Evolutionary conservation across 345 rosid species (phyloP), one percentile per base, ranked within the genome.

Genomic region (Reutealis trisperma): DNA sequence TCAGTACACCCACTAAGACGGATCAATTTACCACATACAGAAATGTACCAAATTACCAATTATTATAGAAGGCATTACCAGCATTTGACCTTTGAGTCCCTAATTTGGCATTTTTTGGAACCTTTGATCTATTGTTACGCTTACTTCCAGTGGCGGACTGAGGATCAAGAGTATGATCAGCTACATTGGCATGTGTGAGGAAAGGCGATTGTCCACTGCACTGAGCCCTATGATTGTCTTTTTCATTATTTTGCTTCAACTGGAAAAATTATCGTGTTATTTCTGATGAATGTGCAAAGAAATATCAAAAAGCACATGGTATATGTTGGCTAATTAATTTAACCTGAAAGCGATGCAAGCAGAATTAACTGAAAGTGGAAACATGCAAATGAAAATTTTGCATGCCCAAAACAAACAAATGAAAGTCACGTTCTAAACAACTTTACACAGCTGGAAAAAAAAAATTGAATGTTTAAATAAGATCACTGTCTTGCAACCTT

Each of bases 71-170:
- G 24, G 55, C 19, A 25, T 49, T 81, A 92, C 97, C 90, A 5
- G 85, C 75, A 62, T 83, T 85, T 6, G 81, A 70, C 58, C 70
- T 76, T 52, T 66, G 83, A 63, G 66, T 71, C 73, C 79, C 78
- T 1, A 85, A 66, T 78, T 82, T 86, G 9, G 72, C 44, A 74
- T 64, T 83, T 83, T 88, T 87, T 57, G 72, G 52, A 70, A 24
- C 76, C 83, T 80, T 92, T 22, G 83, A 63, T 78, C 79, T 90
- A 64, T 24, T 79, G 41, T 64, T 81, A 61, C n/a, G 84, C 80
- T 81, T 86, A 76, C 58, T 71, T 34, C 80, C 78, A 68, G 76
- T 75, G 18, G 80, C 57, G 76, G 75, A 58, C 73, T 74, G 84
- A 68, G 79, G 75, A 75, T 82, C 80, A 63, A 78, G 75, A 16